Evolutionary conservation across 2,329 filamentous ascomycete species (phyloP).

Genomic region (Colletotrichum sp.): DNA sequence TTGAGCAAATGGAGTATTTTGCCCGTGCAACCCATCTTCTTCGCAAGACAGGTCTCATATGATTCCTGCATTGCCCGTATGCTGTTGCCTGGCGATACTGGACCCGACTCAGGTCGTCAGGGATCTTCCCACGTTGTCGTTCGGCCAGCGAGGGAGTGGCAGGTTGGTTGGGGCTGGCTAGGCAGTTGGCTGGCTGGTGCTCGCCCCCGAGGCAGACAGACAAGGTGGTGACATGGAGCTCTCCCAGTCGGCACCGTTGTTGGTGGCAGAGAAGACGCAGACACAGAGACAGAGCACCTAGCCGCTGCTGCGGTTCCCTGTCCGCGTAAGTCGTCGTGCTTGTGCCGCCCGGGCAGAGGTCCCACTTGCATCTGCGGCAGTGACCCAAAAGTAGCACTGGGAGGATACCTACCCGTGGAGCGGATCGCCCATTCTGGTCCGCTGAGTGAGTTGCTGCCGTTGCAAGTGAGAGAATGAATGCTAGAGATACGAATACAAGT

Average conservation of each 20-base stretch:
- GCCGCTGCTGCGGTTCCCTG: slow-evolving; percentile 9
- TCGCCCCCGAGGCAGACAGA: background rate
- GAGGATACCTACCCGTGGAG: background rate
- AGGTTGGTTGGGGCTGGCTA: too few relatives aligned
- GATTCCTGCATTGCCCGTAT: slow-evolving; percentile 7
- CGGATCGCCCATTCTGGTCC: background rate
- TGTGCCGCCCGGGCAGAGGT: background rate
- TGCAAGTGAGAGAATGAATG: background rate
- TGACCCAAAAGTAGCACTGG: background rate
- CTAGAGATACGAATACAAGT: background rate
- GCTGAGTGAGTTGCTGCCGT: background rate
- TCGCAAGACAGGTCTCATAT: slow-evolving; percentile 2
- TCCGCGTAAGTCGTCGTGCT: slow-evolving; percentile 1
- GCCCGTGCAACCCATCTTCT: background rate
- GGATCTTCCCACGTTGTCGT: background rate
- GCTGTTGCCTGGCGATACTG: slow-evolving; percentile 4
- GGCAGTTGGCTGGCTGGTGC: background rate
- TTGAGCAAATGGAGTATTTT: background rate
- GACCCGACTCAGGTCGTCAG: background rate
- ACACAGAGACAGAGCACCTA: background rate
- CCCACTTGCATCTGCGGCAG: background rate
- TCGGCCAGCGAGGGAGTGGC: background rate
- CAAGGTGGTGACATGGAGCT: background rate
- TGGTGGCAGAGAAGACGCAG: too few relatives aligned
- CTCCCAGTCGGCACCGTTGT: too few relatives aligned